Base-by-base conservation (phyloP, 768 basidiomycete species). In the Jaapia argillacea region DNA sequence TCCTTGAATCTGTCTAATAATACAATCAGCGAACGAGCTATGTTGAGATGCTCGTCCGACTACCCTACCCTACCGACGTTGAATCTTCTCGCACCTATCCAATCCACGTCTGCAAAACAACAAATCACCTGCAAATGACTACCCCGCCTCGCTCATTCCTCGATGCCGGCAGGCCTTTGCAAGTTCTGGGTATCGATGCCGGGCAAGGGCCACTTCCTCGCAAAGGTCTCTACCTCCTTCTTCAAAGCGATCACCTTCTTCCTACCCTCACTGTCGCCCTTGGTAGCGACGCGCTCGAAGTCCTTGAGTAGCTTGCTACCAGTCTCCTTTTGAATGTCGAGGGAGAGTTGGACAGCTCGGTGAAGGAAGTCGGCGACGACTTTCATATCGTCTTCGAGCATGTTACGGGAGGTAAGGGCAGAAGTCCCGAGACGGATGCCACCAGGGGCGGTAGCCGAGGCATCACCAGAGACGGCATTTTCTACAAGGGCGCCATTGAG, bases 401-500 rank as follows among this genome's bases (percentile, higher is more conserved):
- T 91, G 66, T 93, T 72, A 52, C 94, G 89, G 40, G 92, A 96
- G 3, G 96, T 98, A 27, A 99, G 64, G 7, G 94, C 91, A 20
- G 92, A 81, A 25, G 90, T 90, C 47, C 96, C 96, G 51, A 99
- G 78, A 51, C 96, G 90, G 58, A 99, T 93, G 52, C 96, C 96
- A 53, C 94, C 96, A 37, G 94, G 94, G 1, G 85, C 86, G 61
- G 91, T 88, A 1, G 94, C 96, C 41, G 90, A 94, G 33, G 84
- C 83, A 63, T 97, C 94, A 53, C 93, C 94, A 24, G 91, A 92
- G 39, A 98, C 94, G 38, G 93, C 90, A 64, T 98, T 98, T 69
- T 97, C 86, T 87, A 54, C 12, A 38, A 18, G 6, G 24, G 36
- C 10, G 28, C 5, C 3, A 40, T 21, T 22, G 13, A 20, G 18